Base-by-base conservation (phyloP, 179 eudicot genomes). In the Heliamphora pulchella region DNA sequence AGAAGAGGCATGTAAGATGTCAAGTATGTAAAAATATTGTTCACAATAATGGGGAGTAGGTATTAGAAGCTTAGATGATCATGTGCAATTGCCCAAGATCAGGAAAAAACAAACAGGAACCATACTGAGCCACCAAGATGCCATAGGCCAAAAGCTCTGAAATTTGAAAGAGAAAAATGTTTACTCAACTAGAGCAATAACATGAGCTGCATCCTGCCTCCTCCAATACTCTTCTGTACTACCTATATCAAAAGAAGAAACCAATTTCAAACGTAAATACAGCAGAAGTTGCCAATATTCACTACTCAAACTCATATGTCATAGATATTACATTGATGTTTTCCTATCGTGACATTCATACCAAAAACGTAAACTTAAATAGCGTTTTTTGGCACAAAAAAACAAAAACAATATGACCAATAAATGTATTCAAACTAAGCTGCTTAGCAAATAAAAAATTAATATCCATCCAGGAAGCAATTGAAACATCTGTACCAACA, bases 191-290 rank as follows among this genome's bases (percentile, higher is more conserved):
- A 67, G 89, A 87, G 97, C 93, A 83, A 94, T 81, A 78, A 88
- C 98, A 79, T 85, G 85, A 80, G 97, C 97, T 75, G 94, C 96
- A 84, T 93, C 97, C 84, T 88, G 85, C 83, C 97, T 92, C 85
- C 80, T 84, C 97, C 97, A 93, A 82, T 83, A 5, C 74, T 87
- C 89, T 65, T 85, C 84, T 15, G 98, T 92, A 86, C 98, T 93
- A 82, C 98, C 98, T 93, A 72, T 31, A 80, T 47, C 73, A 76
- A 59, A 17, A 80, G 59, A 73, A 75, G 43, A 62, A 9, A 10
- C 22, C 41, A 50, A 44, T 50, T 31, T 31, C 13, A 73, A 61
- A 53, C 76, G 22, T 64, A 71, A 48, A 39, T 1, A 72, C 2
- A 22, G 65, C 55, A 72, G 3, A 64, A 59, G 78, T 66, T 67